Percentiles rank a stretch among this genome's conserved stretches.
These are phyloP conservation scores for Dactylellina sp. DNA, from an alignment of 2,329 filamentous ascomycete genomes.

Conservation along the genomic window DNA sequence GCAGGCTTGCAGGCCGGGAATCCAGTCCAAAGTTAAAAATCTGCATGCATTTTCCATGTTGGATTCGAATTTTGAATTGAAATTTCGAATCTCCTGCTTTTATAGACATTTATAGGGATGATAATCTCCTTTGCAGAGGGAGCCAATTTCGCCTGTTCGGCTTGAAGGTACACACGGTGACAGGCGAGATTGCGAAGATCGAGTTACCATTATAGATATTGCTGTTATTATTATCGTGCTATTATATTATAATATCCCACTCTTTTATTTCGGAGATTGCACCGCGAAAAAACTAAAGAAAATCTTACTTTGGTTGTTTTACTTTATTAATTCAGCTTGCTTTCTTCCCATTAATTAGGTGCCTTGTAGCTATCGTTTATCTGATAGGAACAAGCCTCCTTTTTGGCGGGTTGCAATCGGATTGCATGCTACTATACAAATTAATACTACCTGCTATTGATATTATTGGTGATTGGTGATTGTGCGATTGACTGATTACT, in stretches of 20 bases:
- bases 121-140: neutral
- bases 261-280: neutral
- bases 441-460: no score
- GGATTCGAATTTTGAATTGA: slow-evolving; percentile 8
- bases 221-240: neutral
- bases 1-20: neutral
- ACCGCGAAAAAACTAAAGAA: no score
- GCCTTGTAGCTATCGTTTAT: no score
- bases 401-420: no score
- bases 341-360: no score
- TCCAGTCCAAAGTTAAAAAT: neutral
- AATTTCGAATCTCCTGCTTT: slow-evolving; percentile 4
- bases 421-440: no score
- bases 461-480: slow-evolving; percentile 27
- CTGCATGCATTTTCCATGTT: no score
- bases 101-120: neutral
- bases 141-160: slow-evolving; percentile 1
- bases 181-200: slow-evolving; percentile 20
- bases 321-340: neutral
- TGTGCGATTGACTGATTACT: slow-evolving; percentile 5
- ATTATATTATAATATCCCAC: neutral
- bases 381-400: no score
- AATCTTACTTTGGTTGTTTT: no score
- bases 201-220: slow-evolving; percentile 5
- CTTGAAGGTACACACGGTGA: neutral